phyloP scores from a whole-genome alignment of 805 yeast species.

The Pichia heedii region DNA sequence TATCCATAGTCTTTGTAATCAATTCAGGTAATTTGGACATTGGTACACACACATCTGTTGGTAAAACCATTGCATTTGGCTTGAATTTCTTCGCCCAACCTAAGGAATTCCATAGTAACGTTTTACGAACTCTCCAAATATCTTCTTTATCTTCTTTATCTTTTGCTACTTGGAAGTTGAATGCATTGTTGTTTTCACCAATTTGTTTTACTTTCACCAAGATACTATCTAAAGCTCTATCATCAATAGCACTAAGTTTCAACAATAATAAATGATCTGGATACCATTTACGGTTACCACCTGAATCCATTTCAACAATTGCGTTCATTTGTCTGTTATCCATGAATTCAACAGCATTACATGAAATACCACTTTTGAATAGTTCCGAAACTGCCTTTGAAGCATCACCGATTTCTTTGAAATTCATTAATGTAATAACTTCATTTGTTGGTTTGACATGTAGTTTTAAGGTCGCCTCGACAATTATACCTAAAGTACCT shows the following conservation, averaged over 20 bases:
- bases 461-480: slow-evolving; percentile 65
- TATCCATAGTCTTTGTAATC: slow-evolving; percentile 52
- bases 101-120: slow-evolving; percentile 54
- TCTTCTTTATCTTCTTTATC: slow-evolving; percentile 54
- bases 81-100: slow-evolving; percentile 51
- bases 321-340: slow-evolving; percentile 67
- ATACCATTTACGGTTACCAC: slow-evolving; percentile 23
- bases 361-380: slow-evolving; percentile 51
- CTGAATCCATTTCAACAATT: slow-evolving; percentile 41
- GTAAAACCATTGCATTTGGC: slow-evolving; percentile 44
- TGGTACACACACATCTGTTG: slow-evolving; percentile 82
- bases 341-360: slow-evolving; percentile 68
- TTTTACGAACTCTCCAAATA: slow-evolving; percentile 70
- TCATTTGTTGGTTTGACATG: slow-evolving; percentile 59
- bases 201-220: slow-evolving; percentile 40
- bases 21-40: slow-evolving; percentile 57
- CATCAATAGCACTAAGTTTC: slow-evolving; percentile 49
- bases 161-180: slow-evolving; percentile 54
- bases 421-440: slow-evolving; percentile 60
- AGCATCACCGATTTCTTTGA: slow-evolving; percentile 61
- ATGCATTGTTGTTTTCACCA: slow-evolving; percentile 43
- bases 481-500: slow-evolving; percentile 71
- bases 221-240: slow-evolving; percentile 31
- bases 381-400: slow-evolving; percentile 58
- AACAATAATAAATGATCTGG: slow-evolving; percentile 38